Evolutionary conservation across 768 basidiomycete species (phyloP), one percentile per base, ranked within the genome.

Genomic region (Russula emetica): DNA sequence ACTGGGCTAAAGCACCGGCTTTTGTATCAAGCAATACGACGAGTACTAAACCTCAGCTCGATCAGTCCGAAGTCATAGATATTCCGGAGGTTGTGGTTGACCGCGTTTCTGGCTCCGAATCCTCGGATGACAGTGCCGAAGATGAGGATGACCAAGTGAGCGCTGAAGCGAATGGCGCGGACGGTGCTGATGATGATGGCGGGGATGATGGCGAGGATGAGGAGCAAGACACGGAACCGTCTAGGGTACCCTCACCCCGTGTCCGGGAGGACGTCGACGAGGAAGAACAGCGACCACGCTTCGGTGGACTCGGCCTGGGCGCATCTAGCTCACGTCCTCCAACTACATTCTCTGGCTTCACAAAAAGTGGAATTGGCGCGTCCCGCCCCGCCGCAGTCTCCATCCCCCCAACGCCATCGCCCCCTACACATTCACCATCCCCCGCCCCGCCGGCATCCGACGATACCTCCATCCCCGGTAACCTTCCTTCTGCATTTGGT

Each of bases 1-100:
- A 90, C 73, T 90, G 89, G 84, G 81, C 88, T 28, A 88, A 86
- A 76, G 85, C 86, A 3, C 90, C 90, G 14, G 81, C 86, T 1
- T 93, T 92, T 70, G 83, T 90, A 14, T 80, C 84, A 1, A 79
- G 85, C 20, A 80, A 83, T 63, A 53, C 42, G 60, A 60, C 44
- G n/a, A 38, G 18, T 28, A 36, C 24, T 8, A 57, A 65, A 55
- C 49, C 54, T 24, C 73, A 76, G 66, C 73, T 76, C 47, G 74
- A 78, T 30, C 63, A 74, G 34, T 73, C 74, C 51, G 79, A 78
- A 69, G 76, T 79, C 38, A 76, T 80, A 44, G 80, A 83, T 50
- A 64, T 64, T 44, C 63, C 63, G 34, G 63, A 64, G 24, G 63
- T 61, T 26, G 58, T 28, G 24, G 36, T 55, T 20, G 14, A 24